A percentile compares a stretch with the other conserved stretches of the same genome.
Conservation (phyloP, 495 filamentous ascomycete genomes). For the Penicillium silybi region DNA sequence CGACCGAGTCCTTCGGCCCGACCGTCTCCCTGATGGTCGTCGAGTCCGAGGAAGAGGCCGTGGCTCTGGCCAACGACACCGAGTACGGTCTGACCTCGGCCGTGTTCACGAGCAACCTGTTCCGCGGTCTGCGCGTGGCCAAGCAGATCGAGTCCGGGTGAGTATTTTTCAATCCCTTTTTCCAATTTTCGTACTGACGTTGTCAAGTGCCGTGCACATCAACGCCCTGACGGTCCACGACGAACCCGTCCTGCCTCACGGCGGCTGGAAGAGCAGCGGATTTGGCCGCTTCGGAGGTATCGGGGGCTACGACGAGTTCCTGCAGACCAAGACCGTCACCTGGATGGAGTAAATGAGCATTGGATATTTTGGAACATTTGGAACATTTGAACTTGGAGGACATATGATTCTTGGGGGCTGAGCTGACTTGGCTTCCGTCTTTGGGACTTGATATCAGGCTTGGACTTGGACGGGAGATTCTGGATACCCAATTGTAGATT, state of each 20-base stretch:
- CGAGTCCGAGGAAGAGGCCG: slow-evolving; percentile 46
- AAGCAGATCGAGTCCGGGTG: slow-evolving; percentile 49
- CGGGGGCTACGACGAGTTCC: slow-evolving; percentile 67
- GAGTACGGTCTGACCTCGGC: slow-evolving; percentile 49
- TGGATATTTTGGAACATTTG: background rate
- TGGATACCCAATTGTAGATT: background rate
- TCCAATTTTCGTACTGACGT: background rate
- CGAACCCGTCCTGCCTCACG: slow-evolving; percentile 73
- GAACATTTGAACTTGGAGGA: background rate
- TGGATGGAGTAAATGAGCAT: slow-evolving; percentile 47
- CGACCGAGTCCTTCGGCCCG: slow-evolving; percentile 80
- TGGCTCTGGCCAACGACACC: slow-evolving; percentile 49
- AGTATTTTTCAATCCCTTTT: slow-evolving; percentile 10
- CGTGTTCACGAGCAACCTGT: slow-evolving; percentile 46
- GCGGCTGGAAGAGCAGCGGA: slow-evolving; percentile 81
- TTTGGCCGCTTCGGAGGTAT: slow-evolving; percentile 65
- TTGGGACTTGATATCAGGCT: background rate
- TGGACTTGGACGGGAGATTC: background rate
- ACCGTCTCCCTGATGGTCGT: slow-evolving; percentile 56
- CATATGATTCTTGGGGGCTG: slow-evolving; percentile 1
- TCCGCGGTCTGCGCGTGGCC: slow-evolving; percentile 45
- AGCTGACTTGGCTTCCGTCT: slow-evolving; percentile 9
- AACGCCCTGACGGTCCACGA: slow-evolving; percentile 85
- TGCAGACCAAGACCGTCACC: slow-evolving; percentile 81
- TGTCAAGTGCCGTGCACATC: slow-evolving; percentile 70